Conservation (phyloP, 106 monocot species). For the Dioscorea dumetorum region DNA sequence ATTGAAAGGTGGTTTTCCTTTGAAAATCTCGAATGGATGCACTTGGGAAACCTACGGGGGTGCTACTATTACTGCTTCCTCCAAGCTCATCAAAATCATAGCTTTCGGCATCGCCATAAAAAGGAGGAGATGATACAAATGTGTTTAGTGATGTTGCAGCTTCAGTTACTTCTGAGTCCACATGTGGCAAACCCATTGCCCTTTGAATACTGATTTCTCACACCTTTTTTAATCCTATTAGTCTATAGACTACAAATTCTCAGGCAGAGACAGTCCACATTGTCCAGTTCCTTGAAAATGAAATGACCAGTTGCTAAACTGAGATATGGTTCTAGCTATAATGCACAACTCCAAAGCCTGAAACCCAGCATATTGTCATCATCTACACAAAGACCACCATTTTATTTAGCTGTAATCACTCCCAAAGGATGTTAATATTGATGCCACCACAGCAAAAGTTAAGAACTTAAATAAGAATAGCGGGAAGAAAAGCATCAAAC, state of each 20-base stretch:
- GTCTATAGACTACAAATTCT: no score
- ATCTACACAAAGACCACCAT: no score
- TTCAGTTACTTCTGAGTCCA: constrained; percentile 28
- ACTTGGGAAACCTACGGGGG: constrained; percentile 15
- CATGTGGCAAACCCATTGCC: constrained; percentile 73
- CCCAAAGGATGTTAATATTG: no score
- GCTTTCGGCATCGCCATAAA: constrained; percentile 21
- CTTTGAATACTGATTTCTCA: background rate
- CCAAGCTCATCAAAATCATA: constrained; percentile 45
- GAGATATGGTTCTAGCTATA: no score
- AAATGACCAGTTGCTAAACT: no score
- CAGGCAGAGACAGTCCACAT: no score
- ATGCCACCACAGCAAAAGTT: no score
- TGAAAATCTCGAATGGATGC: constrained; percentile 32
- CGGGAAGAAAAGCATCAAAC: background rate
- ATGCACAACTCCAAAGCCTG: no score
- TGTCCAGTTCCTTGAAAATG: no score
- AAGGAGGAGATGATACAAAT: constrained; percentile 33
- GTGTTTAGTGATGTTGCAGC: constrained; percentile 22
- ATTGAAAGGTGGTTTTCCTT: constrained; percentile 22
- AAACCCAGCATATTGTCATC: no score
- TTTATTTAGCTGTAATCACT: no score
- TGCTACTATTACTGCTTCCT: constrained; percentile 18
- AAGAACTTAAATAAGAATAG: background rate
- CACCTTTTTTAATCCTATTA: no score